Evolutionary conservation across 495 filamentous ascomycete species (phyloP).

Genomic region (Lasiosphaeria miniovina): DNA sequence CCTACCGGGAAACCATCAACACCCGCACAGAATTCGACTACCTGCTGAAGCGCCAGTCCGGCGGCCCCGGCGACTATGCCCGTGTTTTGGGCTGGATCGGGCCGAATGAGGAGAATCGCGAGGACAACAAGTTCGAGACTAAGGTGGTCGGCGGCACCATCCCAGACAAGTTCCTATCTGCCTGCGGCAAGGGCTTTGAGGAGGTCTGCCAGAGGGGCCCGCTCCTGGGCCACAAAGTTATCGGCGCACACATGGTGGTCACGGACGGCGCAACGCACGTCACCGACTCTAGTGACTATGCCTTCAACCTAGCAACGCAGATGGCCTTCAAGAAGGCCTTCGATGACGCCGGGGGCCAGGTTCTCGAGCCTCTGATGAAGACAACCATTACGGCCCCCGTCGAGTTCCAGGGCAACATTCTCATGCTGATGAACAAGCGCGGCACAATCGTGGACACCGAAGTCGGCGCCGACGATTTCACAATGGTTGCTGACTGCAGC

Average conservation of each 20-base stretch:
- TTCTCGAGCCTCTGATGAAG: conserved; percentile 98
- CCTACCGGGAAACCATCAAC: conserved; percentile 93
- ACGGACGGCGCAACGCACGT: conserved; percentile 98
- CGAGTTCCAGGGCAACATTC: conserved; percentile 97
- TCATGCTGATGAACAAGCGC: conserved; percentile 94
- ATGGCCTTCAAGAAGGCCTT: conserved; percentile 98
- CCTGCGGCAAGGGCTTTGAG: conserved; percentile 95
- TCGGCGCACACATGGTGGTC: conserved; percentile 86
- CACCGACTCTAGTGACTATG: conserved; percentile 96
- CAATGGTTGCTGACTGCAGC: conserved; percentile 87
- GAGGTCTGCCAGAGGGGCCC: conserved; percentile 83
- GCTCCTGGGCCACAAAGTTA: conserved; percentile 87
- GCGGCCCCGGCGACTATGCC: conserved; percentile 94
- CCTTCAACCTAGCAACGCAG: conserved; percentile 96
- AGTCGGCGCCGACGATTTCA: conserved; percentile 92
- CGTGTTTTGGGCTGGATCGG: conserved; percentile 92
- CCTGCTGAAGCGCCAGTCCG: conserved; percentile 92
- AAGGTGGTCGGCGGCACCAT: conserved; percentile 87
- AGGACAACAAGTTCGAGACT: conserved; percentile 80
- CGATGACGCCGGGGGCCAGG: conserved; percentile 66
- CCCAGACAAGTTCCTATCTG: conserved; percentile 91
- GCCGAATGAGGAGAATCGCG: conserved; percentile 64
- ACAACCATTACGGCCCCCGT: conserved; percentile 91
- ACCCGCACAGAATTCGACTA: conserved; percentile 80
- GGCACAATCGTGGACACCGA: conserved; percentile 95